These are phyloP conservation scores for Skeletonema tropicum DNA, from an alignment of 108 stramenopile species.

Conservation along the genomic window DNA sequence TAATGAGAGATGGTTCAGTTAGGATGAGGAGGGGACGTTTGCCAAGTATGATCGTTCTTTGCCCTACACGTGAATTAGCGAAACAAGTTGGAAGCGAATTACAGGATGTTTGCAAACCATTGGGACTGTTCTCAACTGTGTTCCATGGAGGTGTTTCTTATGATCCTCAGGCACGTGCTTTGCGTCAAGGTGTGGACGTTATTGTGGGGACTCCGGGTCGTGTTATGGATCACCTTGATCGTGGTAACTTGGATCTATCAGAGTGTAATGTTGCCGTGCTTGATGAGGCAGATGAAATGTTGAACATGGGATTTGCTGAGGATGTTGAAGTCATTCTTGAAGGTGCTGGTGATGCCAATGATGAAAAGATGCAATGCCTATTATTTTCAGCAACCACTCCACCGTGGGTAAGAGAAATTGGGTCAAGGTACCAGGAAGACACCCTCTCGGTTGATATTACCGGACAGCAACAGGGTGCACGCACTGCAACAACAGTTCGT, in stretches of 20 bases:
- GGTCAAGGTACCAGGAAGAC: slow-evolving; percentile 85
- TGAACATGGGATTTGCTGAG: slow-evolving; percentile 99
- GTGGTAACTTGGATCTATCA: slow-evolving; percentile 42
- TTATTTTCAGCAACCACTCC: slow-evolving; percentile 99
- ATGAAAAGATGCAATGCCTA: slow-evolving; percentile 88
- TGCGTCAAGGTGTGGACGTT: slow-evolving; percentile 89
- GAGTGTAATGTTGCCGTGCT: slow-evolving; percentile 82
- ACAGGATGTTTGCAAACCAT: slow-evolving; percentile 68
- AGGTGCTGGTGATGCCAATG: slow-evolving; percentile 67
- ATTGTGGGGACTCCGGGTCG: slow-evolving; percentile 99
- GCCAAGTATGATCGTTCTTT: slow-evolving; percentile 93
- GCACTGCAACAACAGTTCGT: slow-evolving; percentile 93
- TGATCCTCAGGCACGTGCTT: slow-evolving; percentile 82
- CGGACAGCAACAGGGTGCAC: slow-evolving; percentile 71
- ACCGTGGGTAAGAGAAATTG: slow-evolving; percentile 94
- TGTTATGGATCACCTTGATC: slow-evolving; percentile 94
- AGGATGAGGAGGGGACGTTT: slow-evolving; percentile 76
- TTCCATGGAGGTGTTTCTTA: slow-evolving; percentile 97
- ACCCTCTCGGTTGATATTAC: slow-evolving; percentile 94
- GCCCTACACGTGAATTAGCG: slow-evolving; percentile 98
- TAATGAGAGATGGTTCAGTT: slow-evolving; percentile 47
- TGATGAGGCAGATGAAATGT: slow-evolving; percentile 99
- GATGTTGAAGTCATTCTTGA: slow-evolving; percentile 95
- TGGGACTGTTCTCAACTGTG: slow-evolving; percentile 79
- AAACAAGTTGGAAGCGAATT: slow-evolving; percentile 97